phyloP scores from a whole-genome alignment of 169 alveolate species.

The Eimeria nieschulzi region DNA sequence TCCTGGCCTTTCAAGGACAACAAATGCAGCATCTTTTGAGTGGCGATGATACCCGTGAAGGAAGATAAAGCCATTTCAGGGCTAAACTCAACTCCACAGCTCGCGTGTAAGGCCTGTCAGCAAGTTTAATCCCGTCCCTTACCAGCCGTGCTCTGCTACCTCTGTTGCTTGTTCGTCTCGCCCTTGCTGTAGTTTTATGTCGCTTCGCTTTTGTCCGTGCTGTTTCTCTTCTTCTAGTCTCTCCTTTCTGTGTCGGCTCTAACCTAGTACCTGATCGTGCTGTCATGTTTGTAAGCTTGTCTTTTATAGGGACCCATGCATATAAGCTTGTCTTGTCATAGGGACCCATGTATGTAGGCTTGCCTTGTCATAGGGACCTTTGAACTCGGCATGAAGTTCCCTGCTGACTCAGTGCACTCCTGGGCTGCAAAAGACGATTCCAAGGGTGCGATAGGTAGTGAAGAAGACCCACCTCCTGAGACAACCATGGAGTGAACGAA shows the following conservation, averaged over 20 bases:
- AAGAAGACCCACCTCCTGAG: background rate
- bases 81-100: background rate
- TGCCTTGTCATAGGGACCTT: background rate
- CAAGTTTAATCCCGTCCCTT: too few species aligned
- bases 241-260: too few species aligned
- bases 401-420: background rate
- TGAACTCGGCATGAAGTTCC: background rate
- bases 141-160: too few species aligned
- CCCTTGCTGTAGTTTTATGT: too few species aligned
- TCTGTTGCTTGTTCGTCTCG: too few species aligned
- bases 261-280: too few species aligned
- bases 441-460: background rate
- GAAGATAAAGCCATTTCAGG: constrained; percentile 16
- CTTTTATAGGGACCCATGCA: background rate
- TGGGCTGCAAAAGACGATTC: background rate
- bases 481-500: constrained; percentile 20
- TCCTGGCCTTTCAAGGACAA: constrained; percentile 9
- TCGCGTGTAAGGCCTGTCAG: background rate
- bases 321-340: background rate
- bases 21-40: background rate
- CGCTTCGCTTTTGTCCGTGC: background rate
- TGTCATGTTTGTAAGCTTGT: too few species aligned
- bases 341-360: background rate
- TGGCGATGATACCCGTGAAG: background rate
- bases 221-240: background rate